Base-by-base conservation (phyloP, 352 stramenopile genomes). In the Albugo laibachii region DNA sequence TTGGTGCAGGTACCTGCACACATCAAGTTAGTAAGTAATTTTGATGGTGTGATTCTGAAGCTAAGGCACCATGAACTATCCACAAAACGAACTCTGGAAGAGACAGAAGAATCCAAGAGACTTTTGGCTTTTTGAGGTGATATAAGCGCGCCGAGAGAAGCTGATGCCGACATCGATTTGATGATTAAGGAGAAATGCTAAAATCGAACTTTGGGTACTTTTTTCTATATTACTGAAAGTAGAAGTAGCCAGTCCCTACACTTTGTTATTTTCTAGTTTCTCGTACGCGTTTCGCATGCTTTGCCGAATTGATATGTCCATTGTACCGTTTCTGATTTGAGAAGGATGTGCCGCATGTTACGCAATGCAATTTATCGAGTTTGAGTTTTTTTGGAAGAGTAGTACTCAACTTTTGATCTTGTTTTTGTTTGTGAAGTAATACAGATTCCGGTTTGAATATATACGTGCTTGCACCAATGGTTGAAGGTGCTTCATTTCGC, bases 281-380 rank as follows among this genome's bases (percentile, higher is more conserved):
- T 41, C 83, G 83, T 11, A 79, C 65, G 46, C 70, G 73, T 42
- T 75, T 73, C 13, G 73, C 66, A 52, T 89, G 76, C 50, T 89
- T 89, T 40, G 69, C 64, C n/a, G 76, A 85, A 55, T 89, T 89
- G 56, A 85, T 72, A 59, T 89, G 76, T 21, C 65, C 73, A 39
- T 89, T 89, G 68, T 76, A 89, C 54, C 84, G 85, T 57, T 83
- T 86, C 21, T 66, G 44, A 47, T 82, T 65, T 11, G 61, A 59
- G 42, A 84, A 89, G 27, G 45, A 58, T 35, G 76, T 50, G 13
- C 53, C 48, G 41, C 76, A 89, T 13, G 67, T 53, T 36, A 73
- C 63, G 45, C 76, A 89, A 39, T 58, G 54, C 50, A 77, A 56
- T 15, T 52, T 49, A 2, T 48, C 54, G 10, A 53, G 18, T 40